Evolutionary conservation across 1,284 basidiomycete species (phyloP).

Genomic region (Schizopora paradoxa): DNA sequence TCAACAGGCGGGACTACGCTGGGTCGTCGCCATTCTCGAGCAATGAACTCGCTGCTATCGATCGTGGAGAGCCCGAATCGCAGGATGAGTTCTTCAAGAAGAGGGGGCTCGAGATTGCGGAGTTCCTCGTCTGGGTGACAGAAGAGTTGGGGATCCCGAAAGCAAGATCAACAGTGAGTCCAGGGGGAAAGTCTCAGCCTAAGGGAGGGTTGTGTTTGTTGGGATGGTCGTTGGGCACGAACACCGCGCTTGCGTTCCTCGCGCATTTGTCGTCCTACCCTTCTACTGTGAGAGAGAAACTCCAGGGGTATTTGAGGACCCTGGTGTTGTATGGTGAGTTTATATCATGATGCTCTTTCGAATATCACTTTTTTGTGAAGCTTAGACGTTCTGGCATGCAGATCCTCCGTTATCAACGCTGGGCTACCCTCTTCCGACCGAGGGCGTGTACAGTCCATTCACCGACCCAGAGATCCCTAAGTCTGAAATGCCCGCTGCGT

Average conservation of each 20-base stretch:
- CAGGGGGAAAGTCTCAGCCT: slow-evolving; percentile 8
- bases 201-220: no score
- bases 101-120: slow-evolving; percentile 13
- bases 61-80: not conserved
- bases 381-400: not conserved
- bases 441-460: slow-evolving; percentile 11
- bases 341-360: no score
- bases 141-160: slow-evolving; percentile 8
- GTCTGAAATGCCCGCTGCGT: slow-evolving; percentile 2
- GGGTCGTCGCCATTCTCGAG: slow-evolving; percentile 13
- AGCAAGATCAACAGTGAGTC: not conserved
- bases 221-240: slow-evolving; percentile 15
- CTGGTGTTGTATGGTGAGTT: slow-evolving; percentile 9
- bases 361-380: not conserved
- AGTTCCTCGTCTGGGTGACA: slow-evolving; percentile 16
- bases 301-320: slow-evolving; percentile 4
- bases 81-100: slow-evolving; percentile 10
- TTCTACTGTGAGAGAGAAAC: not conserved
- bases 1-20: slow-evolving; percentile 18
- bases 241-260: slow-evolving; percentile 13
- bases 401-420: slow-evolving; percentile 9
- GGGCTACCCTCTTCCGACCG: slow-evolving; percentile 5
- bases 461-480: slow-evolving; percentile 8
- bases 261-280: slow-evolving; percentile 1
- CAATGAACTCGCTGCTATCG: slow-evolving; percentile 11